Percentiles rank a stretch among this genome's conserved stretches.
Conservation (phyloP, 2,329 filamentous ascomycete species). For the Sporothrix schenckii region DNA sequence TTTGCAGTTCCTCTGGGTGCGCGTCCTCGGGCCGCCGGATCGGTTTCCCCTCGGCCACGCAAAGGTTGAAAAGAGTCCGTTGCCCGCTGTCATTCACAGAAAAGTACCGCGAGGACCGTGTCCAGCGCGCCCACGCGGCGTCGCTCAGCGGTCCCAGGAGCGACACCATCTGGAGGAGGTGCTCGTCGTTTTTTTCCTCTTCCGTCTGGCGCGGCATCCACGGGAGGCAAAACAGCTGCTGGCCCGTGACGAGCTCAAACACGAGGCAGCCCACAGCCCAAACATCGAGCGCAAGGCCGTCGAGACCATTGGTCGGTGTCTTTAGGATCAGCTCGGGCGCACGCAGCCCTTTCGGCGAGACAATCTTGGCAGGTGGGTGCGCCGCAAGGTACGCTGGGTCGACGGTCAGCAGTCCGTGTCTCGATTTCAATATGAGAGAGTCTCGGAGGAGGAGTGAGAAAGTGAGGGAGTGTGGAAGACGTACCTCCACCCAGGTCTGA, state of each 20-base stretch:
- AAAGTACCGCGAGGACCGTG: not conserved
- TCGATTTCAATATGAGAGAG: too few relatives aligned
- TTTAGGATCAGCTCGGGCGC: conserved; percentile 11
- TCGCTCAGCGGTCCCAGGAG: conserved; percentile 11
- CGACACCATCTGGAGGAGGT: not conserved
- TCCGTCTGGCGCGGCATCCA: not conserved
- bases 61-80: too few relatives aligned
- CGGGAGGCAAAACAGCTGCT: conserved; percentile 9
- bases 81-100: too few relatives aligned
- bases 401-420: too few relatives aligned
- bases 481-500: too few relatives aligned
- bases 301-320: not conserved
- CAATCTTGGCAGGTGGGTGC: not conserved
- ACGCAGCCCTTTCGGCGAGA: not conserved
- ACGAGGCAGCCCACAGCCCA: conserved; percentile 29
- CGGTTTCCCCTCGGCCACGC: too few relatives aligned
- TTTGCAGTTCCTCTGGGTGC: not conserved
- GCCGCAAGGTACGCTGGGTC: too few relatives aligned
- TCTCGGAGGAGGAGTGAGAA: too few relatives aligned
- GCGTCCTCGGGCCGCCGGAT: too few relatives aligned
- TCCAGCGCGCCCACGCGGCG: not conserved
- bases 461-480: too few relatives aligned
- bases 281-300: conserved; percentile 18
- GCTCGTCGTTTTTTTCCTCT: not conserved
- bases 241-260: conserved; percentile 29